Base-by-base conservation (phyloP, 106 monocot species). In the Dendrobium officinale region DNA sequence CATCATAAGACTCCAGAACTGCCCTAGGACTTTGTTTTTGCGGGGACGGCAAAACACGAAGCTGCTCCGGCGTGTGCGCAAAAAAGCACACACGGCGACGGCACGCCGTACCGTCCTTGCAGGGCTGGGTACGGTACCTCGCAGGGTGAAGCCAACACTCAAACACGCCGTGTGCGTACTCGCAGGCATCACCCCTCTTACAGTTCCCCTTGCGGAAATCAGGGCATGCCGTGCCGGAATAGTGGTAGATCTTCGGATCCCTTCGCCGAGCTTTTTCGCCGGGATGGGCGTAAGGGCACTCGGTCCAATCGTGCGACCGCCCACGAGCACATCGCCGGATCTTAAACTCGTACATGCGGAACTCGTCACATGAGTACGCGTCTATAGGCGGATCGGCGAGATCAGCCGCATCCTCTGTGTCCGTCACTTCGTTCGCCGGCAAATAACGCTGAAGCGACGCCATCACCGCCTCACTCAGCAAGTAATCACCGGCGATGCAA, bases 101-200 rank as follows among this genome's bases (percentile, higher is more conserved):
- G 75, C 90, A 93, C 2, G 84, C 74, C 26, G 85, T 85, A 26
- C 97, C 97, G 76, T 89, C 94, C 85, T 94, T 92, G 86, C 97
- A 98, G 6, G 94, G 92, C 80, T 89, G 90, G 15, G 94, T 94
- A 1, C 90, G 87, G 81, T 92, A 98, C 73, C 97, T 81, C 9
- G 92, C 82, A 22, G 97, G 94, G 77, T 97, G 94, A 27, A 97
- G 89, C 94, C 97, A 97, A 43, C 91, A 91, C 93, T 97, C 97
- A 85, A 97, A 97, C 40, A 89, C 89, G 3, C 94, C 97, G 51
- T 97, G 97, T 0, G 97, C 86, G 81, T 88, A 89, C 80, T 92
- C 90, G 82, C 97, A 97, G 27, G 78, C 9, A 77, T 91, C 85
- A 0, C 91, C 92, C 19, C 82, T 77, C 76, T 78, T 84, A 82